Evolutionary conservation across 495 filamentous ascomycete species (phyloP).

Genomic region (Trichocladium antarcticum): DNA sequence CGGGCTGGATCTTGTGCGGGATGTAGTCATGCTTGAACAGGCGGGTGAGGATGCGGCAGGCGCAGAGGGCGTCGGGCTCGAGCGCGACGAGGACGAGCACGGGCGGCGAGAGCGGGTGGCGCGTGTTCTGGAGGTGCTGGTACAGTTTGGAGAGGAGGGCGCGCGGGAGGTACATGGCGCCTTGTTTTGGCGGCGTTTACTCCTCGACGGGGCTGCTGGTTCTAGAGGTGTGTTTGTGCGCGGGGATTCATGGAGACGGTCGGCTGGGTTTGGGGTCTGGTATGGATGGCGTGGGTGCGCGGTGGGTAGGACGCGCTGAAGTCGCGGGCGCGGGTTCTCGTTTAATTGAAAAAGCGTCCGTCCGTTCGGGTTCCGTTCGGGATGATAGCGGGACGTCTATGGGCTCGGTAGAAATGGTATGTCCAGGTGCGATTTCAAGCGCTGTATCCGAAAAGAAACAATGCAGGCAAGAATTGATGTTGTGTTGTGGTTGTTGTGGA

Average conservation of each 20-base stretch:
- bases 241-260: too few species aligned
- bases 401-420: too few species aligned
- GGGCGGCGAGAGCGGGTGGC: slow-evolving; percentile 73
- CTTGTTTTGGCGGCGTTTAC: background rate
- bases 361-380: too few species aligned
- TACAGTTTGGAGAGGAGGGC: slow-evolving; percentile 81
- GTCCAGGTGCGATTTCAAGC: too few species aligned
- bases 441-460: too few species aligned
- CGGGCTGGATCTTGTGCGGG: slow-evolving; percentile 92
- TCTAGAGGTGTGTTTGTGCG: background rate
- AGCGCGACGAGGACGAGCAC: slow-evolving; percentile 89
- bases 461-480: background rate
- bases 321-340: too few species aligned
- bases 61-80: slow-evolving; percentile 91
- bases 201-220: background rate
- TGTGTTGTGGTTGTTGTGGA: background rate
- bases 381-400: too few species aligned
- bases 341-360: too few species aligned
- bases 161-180: slow-evolving; percentile 85
- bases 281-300: too few species aligned
- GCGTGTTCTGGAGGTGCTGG: slow-evolving; percentile 66
- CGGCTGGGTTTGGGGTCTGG: background rate
- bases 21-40: slow-evolving; percentile 95
- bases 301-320: too few species aligned
- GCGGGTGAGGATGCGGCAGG: slow-evolving; percentile 81